Evolutionary conservation across 2,329 filamentous ascomycete species (phyloP).

Genomic region (Aureobasidium sp.): DNA sequence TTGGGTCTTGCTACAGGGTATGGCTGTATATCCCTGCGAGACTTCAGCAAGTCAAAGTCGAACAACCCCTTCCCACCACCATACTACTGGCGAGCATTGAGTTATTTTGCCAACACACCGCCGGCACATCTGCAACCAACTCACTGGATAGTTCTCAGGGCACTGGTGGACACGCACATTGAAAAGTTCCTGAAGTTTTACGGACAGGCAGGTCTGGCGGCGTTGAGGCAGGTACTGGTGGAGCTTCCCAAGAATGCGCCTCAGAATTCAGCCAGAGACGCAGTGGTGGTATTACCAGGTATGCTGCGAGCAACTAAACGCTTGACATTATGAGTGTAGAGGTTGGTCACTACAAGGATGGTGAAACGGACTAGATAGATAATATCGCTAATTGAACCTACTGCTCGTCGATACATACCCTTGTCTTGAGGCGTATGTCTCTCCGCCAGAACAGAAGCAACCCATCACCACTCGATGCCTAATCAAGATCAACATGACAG

Average conservation of each 20-base stretch:
- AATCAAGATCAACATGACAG: background rate
- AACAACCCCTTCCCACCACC: conserved; percentile 66
- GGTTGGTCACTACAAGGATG: background rate
- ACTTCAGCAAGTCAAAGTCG: conserved; percentile 62
- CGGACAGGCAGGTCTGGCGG: conserved; percentile 63
- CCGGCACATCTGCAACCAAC: conserved; percentile 39
- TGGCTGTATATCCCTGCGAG: conserved; percentile 70
- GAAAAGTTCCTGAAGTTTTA: conserved; percentile 72
- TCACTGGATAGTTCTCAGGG: conserved; percentile 42
- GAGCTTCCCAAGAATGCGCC: conserved; percentile 50
- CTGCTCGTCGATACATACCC: background rate
- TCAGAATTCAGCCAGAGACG: conserved; percentile 3
- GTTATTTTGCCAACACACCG: conserved; percentile 68
- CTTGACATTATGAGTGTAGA: conserved; percentile 14
- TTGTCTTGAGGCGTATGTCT: background rate
- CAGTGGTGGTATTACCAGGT: conserved; percentile 15
- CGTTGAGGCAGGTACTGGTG: conserved; percentile 61
- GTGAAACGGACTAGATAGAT: background rate
- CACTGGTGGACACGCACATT: conserved; percentile 53
- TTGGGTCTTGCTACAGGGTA: conserved; percentile 76
- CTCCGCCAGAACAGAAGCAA: background rate
- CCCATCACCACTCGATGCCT: background rate
- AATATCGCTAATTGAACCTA: background rate
- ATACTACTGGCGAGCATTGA: conserved; percentile 74
- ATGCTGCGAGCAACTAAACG: conserved; percentile 15